A percentile compares a stretch with the other conserved stretches of the same genome.
These are phyloP conservation scores for Xerocomus nothofagi DNA, from an alignment of 1,284 basidiomycete genomes.

Conservation along the genomic window DNA sequence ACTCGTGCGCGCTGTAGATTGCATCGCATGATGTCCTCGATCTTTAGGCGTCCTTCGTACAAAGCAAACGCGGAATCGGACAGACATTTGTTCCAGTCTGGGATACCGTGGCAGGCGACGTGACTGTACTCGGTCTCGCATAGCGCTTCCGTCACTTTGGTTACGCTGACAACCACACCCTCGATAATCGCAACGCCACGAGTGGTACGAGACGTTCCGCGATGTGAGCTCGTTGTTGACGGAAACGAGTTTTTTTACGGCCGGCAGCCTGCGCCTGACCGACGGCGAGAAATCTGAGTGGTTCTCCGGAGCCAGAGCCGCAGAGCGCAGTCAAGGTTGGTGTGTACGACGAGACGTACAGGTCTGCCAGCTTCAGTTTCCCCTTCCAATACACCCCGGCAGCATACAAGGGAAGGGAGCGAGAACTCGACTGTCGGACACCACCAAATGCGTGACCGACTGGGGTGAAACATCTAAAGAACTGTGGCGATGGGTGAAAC, in stretches of 20 bases:
- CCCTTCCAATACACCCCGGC: neutral
- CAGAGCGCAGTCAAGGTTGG: neutral
- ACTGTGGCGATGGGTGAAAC: too few species aligned
- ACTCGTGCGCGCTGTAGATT: constrained; percentile 27
- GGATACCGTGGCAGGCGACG: constrained; percentile 22
- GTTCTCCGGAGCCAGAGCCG: too few species aligned
- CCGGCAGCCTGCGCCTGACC: constrained; percentile 9
- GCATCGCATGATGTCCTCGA: constrained; percentile 28
- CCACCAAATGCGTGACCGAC: neutral
- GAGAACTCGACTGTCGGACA: neutral
- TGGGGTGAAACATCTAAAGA: too few species aligned
- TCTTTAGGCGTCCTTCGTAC: constrained; percentile 17
- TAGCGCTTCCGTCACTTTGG: constrained; percentile 8
- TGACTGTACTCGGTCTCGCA: constrained; percentile 16
- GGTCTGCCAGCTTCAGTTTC: neutral
- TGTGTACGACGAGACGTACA: neutral
- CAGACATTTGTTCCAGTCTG: constrained; percentile 10
- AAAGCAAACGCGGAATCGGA: constrained; percentile 27
- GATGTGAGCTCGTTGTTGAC: constrained; percentile 2
- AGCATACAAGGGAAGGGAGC: neutral
- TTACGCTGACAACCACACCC: neutral
- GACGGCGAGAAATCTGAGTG: constrained; percentile 14
- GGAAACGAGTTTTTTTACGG: neutral
- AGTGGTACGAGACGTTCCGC: neutral
- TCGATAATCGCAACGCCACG: neutral